Conservation (phyloP, 106 monocot species). For the Dioscorea dumetorum region DNA sequence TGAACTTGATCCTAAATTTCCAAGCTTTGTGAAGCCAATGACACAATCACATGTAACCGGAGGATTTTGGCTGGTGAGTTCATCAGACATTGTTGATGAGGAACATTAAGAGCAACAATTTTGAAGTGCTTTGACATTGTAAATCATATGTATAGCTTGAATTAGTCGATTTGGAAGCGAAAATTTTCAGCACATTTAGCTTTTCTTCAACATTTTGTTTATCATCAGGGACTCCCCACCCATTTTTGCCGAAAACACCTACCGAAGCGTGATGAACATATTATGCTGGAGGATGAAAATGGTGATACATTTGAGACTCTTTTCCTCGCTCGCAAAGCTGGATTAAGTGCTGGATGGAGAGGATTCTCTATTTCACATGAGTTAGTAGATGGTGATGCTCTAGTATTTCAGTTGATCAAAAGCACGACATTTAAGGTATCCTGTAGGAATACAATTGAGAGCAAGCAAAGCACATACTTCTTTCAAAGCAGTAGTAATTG, state of each 20-base stretch:
- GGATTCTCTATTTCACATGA: conserved; percentile 62
- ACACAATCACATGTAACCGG: conserved; percentile 80
- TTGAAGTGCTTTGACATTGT: too few relatives aligned
- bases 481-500: background rate
- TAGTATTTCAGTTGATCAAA: conserved; percentile 58
- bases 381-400: conserved; percentile 69
- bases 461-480: too few relatives aligned
- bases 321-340: conserved; percentile 52
- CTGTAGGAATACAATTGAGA: background rate
- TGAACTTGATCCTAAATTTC: conserved; percentile 28
- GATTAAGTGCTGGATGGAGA: conserved; percentile 75
- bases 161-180: too few relatives aligned
- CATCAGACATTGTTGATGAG: too few relatives aligned
- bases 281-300: conserved; percentile 54
- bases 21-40: conserved; percentile 79
- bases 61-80: conserved; percentile 84
- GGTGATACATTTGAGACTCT: conserved; percentile 29
- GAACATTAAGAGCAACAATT: too few relatives aligned
- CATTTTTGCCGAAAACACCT: conserved; percentile 45
- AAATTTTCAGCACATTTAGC: too few relatives aligned
- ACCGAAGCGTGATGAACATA: conserved; percentile 32
- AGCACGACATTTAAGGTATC: conserved; percentile 62
- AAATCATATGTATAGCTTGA: too few relatives aligned
- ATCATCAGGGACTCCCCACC: conserved; percentile 52
- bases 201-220: background rate